These are phyloP conservation scores for Teratosphaeria gauchensis DNA, from an alignment of 2,329 filamentous ascomycete species.

Conservation along the genomic window DNA sequence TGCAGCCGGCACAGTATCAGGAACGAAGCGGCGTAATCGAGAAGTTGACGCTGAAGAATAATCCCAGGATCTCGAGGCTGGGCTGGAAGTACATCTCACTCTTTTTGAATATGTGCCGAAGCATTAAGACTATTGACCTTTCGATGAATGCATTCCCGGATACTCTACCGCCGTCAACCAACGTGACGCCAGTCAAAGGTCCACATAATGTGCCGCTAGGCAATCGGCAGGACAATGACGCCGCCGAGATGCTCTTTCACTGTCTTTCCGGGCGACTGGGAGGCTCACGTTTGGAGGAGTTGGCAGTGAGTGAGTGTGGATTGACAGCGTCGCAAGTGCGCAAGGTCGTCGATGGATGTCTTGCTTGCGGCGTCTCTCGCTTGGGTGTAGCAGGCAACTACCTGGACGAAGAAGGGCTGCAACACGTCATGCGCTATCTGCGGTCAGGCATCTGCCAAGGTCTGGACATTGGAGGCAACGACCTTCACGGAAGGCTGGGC, in stretches of 20 bases:
- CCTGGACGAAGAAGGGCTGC: slow-evolving; percentile 62
- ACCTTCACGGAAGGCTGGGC: slow-evolving; percentile 43
- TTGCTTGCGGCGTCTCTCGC: slow-evolving; percentile 65
- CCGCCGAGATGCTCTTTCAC: slow-evolving; percentile 60
- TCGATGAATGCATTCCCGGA: slow-evolving; percentile 73
- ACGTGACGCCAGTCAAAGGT: slow-evolving; percentile 13
- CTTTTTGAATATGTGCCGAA: slow-evolving; percentile 83
- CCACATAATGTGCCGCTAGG: slow-evolving; percentile 19
- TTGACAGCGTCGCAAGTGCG: slow-evolving; percentile 62
- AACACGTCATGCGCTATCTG: slow-evolving; percentile 68
- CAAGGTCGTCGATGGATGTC: slow-evolving; percentile 70
- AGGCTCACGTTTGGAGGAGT: slow-evolving; percentile 66
- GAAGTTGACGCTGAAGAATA: slow-evolving; percentile 80
- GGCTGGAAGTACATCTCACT: slow-evolving; percentile 88
- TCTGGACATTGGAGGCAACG: slow-evolving; percentile 80
- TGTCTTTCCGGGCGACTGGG: slow-evolving; percentile 68
- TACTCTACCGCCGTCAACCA: slow-evolving; percentile 18
- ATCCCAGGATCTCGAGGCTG: slow-evolving; percentile 68
- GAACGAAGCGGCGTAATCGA: slow-evolving; percentile 67
- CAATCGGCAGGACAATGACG: slow-evolving; percentile 32
- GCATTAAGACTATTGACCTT: slow-evolving; percentile 75
- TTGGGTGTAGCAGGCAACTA: slow-evolving; percentile 77
- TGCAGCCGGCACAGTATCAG: slow-evolving; percentile 13
- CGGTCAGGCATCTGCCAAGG: slow-evolving; percentile 71
- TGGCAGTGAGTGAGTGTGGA: slow-evolving; percentile 73